Conservation (phyloP, 306 rosid genomes). For the Sophora flavescens region DNA sequence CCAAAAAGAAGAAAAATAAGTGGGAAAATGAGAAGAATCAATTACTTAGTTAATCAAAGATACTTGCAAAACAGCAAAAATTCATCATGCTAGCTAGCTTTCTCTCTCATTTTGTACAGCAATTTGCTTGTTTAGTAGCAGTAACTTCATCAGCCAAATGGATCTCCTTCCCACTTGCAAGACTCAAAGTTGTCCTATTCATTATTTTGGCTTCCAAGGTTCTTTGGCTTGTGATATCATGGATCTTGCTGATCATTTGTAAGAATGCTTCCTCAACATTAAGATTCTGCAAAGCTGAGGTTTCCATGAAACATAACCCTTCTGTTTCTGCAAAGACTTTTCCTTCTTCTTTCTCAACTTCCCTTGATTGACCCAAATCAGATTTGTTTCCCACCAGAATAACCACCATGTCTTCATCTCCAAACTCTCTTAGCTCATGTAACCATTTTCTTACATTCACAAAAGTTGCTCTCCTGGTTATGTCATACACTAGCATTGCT, state of each 20-base stretch:
- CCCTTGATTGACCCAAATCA: conserved; percentile 71
- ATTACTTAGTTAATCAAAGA: neutral
- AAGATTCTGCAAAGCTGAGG: conserved; percentile 81
- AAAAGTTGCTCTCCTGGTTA: conserved; percentile 61
- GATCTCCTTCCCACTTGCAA: conserved; percentile 66
- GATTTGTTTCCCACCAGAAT: conserved; percentile 81
- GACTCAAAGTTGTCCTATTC: conserved; percentile 34
- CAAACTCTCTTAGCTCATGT: conserved; percentile 72
- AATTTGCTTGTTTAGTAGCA: conserved; percentile 74
- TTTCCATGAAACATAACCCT: conserved; percentile 86
- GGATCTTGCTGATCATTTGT: conserved; percentile 73
- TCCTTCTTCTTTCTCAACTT: conserved; percentile 80
- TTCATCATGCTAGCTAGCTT: neutral
- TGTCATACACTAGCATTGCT: conserved; percentile 84
- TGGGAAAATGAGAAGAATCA: conserved; percentile 20
- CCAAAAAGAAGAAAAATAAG: neutral
- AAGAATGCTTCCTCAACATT: conserved; percentile 86
- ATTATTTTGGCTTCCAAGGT: conserved; percentile 60
- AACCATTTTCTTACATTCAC: conserved; percentile 77
- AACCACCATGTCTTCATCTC: conserved; percentile 74
- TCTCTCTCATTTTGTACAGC: conserved; percentile 55
- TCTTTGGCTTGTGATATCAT: conserved; percentile 69
- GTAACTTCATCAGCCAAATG: conserved; percentile 72
- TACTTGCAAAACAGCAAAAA: conserved; percentile 20
- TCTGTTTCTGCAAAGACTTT: conserved; percentile 65